Percentiles rank a stretch among this genome's conserved stretches.
These are phyloP conservation scores for Ophiocordyceps camponoti-leonardi DNA, from an alignment of 2,329 filamentous ascomycete species.

Conservation along the genomic window DNA sequence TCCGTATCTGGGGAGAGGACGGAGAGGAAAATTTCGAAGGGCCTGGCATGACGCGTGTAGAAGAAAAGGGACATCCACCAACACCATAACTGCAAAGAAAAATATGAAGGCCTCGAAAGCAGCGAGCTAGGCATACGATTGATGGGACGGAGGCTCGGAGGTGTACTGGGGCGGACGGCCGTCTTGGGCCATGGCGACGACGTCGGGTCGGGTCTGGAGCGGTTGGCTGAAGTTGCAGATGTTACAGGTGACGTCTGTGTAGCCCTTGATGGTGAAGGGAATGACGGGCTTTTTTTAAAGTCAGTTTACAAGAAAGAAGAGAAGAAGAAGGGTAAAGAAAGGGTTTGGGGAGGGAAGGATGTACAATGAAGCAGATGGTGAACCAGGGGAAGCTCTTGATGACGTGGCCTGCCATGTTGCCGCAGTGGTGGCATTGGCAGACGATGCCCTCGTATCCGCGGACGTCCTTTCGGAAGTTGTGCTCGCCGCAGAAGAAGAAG, in stretches of 20 bases:
- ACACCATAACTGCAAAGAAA: not conserved
- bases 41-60: not conserved
- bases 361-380: conserved; percentile 59
- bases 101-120: not conserved
- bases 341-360: conserved; percentile 7
- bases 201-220: conserved; percentile 37
- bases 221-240: conserved; percentile 64
- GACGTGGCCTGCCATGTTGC: conserved; percentile 43
- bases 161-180: conserved; percentile 12
- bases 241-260: conserved; percentile 53
- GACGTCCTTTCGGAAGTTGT: conserved; percentile 41
- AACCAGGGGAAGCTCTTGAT: conserved; percentile 56
- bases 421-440: conserved; percentile 50
- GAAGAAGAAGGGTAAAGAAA: not conserved
- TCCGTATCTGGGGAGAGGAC: not conserved
- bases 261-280: conserved; percentile 50
- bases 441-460: conserved; percentile 43
- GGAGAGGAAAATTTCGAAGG: not conserved
- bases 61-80: not conserved
- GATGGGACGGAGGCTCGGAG: not conserved
- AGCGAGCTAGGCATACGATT: not conserved
- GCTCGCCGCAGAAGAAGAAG: conserved; percentile 44
- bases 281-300: conserved; percentile 40
- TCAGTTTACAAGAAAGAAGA: not conserved
- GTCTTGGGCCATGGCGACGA: conserved; percentile 31